These are phyloP conservation scores for Nakazawaea molendinolei DNA, from an alignment of 805 yeast species.

Conservation along the genomic window DNA sequence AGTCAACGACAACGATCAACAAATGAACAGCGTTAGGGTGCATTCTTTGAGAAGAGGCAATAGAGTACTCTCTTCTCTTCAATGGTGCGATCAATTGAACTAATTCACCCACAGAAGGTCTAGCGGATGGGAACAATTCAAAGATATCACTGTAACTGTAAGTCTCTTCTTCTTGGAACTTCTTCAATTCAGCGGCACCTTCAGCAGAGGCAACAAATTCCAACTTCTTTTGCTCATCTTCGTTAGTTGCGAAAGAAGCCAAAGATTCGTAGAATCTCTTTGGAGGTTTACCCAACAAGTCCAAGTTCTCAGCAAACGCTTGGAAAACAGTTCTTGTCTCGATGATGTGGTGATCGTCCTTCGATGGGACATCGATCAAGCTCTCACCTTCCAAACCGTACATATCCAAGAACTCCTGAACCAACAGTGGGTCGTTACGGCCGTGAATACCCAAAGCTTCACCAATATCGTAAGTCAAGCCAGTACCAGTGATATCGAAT, in stretches of 20 bases:
- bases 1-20: constrained; percentile 91
- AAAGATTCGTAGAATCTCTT: constrained; percentile 87
- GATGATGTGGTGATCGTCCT: constrained; percentile 46
- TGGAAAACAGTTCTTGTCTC: constrained; percentile 84
- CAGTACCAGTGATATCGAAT: constrained; percentile 87
- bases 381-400: constrained; percentile 70
- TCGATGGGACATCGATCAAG: constrained; percentile 64
- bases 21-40: constrained; percentile 90
- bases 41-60: constrained; percentile 90
- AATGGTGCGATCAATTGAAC: constrained; percentile 73
- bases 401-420: constrained; percentile 57
- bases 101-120: constrained; percentile 67
- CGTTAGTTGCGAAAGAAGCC: constrained; percentile 66
- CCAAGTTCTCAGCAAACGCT: constrained; percentile 72
- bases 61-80: constrained; percentile 96
- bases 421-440: constrained; percentile 62
- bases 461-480: constrained; percentile 86
- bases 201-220: constrained; percentile 63
- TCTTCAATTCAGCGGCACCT: constrained; percentile 82
- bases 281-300: constrained; percentile 91
- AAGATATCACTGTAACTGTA: constrained; percentile 77
- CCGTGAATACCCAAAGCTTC: constrained; percentile 97
- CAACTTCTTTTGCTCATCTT: constrained; percentile 54
- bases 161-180: constrained; percentile 77
- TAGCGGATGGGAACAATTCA: constrained; percentile 72